Evolutionary conservation across 1,284 basidiomycete genomes (phyloP).

Genomic region (Malassezia pachydermatis): DNA sequence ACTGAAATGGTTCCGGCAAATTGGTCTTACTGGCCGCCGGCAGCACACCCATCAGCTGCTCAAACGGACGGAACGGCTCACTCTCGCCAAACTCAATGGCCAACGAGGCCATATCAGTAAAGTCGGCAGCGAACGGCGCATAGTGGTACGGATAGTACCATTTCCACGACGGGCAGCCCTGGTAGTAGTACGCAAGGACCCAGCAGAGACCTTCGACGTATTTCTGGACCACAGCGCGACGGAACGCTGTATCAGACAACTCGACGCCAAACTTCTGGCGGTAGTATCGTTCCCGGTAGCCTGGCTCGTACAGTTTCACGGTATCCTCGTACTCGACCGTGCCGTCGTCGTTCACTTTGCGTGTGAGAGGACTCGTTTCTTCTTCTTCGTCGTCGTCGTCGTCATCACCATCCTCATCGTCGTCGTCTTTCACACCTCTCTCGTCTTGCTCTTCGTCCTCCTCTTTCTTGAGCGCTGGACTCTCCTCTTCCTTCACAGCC

Average conservation of each 20-base stretch:
- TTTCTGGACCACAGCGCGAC: slow-evolving; percentile 63
- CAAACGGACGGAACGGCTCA: slow-evolving; percentile 87
- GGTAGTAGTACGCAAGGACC: slow-evolving; percentile 97
- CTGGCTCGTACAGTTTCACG: slow-evolving; percentile 62
- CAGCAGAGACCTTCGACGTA: slow-evolving; percentile 93
- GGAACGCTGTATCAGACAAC: slow-evolving; percentile 62
- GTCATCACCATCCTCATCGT: slow-evolving; percentile 54
- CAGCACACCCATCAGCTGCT: slow-evolving; percentile 96
- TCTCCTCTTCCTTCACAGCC: background rate
- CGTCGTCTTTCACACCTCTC: slow-evolving; percentile 55
- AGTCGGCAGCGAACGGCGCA: slow-evolving; percentile 94
- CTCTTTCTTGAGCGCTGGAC: slow-evolving; percentile 50
- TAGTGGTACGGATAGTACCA: slow-evolving; percentile 99
- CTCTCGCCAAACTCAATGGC: slow-evolving; percentile 69
- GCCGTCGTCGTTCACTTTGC: slow-evolving; percentile 43
- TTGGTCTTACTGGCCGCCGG: slow-evolving; percentile 80
- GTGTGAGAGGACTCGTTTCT: slow-evolving; percentile 14
- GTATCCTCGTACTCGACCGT: slow-evolving; percentile 79
- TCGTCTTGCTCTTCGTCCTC: slow-evolving; percentile 50
- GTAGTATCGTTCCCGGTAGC: slow-evolving; percentile 88
- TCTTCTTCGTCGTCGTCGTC: slow-evolving; percentile 17
- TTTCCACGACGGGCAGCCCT: slow-evolving; percentile 89
- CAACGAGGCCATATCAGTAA: slow-evolving; percentile 63
- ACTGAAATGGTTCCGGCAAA: slow-evolving; percentile 75
- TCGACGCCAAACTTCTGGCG: slow-evolving; percentile 80